A percentile compares a stretch with the other conserved stretches of the same genome.
phyloP scores from a whole-genome alignment of 2,329 filamentous ascomycete genomes.

The Ampelomyces quisqualis region DNA sequence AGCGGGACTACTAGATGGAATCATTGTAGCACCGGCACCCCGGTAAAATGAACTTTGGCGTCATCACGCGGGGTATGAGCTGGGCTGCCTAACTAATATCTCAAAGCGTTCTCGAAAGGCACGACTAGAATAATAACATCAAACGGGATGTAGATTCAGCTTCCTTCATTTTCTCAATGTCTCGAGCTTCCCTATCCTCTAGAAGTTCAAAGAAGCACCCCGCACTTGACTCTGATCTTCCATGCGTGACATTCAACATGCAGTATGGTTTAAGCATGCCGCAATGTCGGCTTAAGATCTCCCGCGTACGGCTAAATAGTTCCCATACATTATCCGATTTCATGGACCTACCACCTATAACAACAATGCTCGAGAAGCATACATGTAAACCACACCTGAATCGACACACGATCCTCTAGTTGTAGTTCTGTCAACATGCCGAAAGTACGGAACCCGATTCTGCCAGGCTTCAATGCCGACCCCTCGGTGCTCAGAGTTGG shows the following conservation, averaged over 20 bases:
- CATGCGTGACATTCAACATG: too few species aligned
- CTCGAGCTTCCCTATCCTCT: too few species aligned
- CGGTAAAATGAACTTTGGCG: not conserved
- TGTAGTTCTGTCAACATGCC: constrained; percentile 27
- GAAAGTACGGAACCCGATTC: constrained; percentile 52
- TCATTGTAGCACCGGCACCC: too few species aligned
- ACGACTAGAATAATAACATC: too few species aligned
- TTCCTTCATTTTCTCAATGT: too few species aligned
- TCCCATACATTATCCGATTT: not conserved
- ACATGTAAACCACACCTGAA: not conserved
- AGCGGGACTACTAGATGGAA: too few species aligned
- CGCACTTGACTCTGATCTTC: too few species aligned
- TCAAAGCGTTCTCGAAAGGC: not conserved
- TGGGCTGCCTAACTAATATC: too few species aligned
- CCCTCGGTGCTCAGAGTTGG: constrained; percentile 57
- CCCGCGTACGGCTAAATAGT: not conserved
- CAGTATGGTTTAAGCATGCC: not conserved
- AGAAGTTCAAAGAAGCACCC: not conserved
- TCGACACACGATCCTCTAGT: too few species aligned
- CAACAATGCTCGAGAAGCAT: not conserved
- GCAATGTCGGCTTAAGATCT: not conserved
- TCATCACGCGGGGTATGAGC: not conserved
- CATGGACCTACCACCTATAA: not conserved
- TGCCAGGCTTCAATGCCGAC: constrained; percentile 64
- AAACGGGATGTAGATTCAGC: too few species aligned